phyloP scores from a whole-genome alignment of 2,329 filamentous ascomycete genomes.

The Chrysoporthe deuterocubensis region DNA sequence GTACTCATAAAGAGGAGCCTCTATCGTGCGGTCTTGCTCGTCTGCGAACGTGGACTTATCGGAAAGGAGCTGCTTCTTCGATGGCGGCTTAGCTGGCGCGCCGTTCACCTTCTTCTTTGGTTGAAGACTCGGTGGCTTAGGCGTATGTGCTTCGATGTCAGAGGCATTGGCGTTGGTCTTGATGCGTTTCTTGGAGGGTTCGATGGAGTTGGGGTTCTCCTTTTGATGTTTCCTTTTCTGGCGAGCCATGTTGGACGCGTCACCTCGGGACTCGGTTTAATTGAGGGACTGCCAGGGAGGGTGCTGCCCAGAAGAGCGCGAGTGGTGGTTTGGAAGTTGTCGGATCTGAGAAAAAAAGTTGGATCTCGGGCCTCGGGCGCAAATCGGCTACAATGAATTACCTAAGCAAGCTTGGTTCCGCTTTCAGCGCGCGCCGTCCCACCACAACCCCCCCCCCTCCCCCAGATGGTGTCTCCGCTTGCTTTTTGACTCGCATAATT shows the following conservation, averaged over 20 bases:
- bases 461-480: too few relatives aligned
- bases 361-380: constrained; percentile 17
- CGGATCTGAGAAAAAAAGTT: constrained; percentile 21
- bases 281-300: background rate
- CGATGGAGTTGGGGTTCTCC: constrained; percentile 27
- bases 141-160: constrained; percentile 19
- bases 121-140: constrained; percentile 31
- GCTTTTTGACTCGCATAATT: too few relatives aligned
- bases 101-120: constrained; percentile 24
- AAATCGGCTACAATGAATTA: constrained; percentile 21
- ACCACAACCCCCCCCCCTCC: background rate
- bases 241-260: constrained; percentile 24
- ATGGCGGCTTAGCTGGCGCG: constrained; percentile 28
- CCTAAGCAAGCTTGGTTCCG: constrained; percentile 5
- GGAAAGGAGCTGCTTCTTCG: constrained; percentile 39
- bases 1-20: constrained; percentile 63
- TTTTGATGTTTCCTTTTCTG: constrained; percentile 29
- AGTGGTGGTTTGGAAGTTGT: background rate
- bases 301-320: too few relatives aligned
- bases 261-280: background rate
- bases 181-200: constrained; percentile 30
- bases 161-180: constrained; percentile 30
- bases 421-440: too few relatives aligned
- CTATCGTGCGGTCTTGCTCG: constrained; percentile 59
- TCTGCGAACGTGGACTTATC: constrained; percentile 56